Conservation (phyloP, 2,329 filamentous ascomycete genomes). For the Diaporthe citrichinensis region DNA sequence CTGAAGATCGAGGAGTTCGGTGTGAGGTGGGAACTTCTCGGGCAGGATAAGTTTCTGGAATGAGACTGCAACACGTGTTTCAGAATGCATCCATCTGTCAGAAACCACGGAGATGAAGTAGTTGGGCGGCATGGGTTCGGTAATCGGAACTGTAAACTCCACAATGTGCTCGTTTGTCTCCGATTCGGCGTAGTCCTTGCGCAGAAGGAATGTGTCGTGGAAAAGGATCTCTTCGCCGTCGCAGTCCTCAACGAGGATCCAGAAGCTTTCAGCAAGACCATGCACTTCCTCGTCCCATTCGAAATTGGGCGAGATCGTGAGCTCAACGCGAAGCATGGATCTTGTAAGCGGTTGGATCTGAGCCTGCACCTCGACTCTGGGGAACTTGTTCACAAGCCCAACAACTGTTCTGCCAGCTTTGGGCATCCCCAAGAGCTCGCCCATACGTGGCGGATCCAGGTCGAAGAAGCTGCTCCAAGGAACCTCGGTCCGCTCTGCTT, state of each 20-base stretch:
- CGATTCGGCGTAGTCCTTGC: conserved; percentile 86
- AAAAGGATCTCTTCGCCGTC: conserved; percentile 97
- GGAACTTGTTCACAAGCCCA: conserved; percentile 90
- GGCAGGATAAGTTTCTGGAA: conserved; percentile 96
- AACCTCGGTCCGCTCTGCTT: conserved; percentile 95
- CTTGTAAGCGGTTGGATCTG: conserved; percentile 95
- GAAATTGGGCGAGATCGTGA: conserved; percentile 94
- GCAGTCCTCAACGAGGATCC: conserved; percentile 97
- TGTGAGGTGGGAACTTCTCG: conserved; percentile 95
- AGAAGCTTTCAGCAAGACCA: conserved; percentile 91
- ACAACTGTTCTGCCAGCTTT: conserved; percentile 90
- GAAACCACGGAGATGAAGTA: conserved; percentile 97
- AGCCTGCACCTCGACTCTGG: conserved; percentile 90
- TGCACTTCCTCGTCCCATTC: conserved; percentile 94
- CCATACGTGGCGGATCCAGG: conserved; percentile 95
- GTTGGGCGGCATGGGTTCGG: conserved; percentile 97
- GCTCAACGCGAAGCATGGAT: conserved; percentile 90
- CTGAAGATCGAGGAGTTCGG: conserved; percentile 91
- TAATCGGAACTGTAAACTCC: conserved; percentile 96
- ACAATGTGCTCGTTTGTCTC: conserved; percentile 95
- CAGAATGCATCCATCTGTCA: conserved; percentile 98
- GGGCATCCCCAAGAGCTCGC: conserved; percentile 90
- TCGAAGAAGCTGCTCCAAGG: conserved; percentile 96
- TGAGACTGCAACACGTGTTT: conserved; percentile 92
- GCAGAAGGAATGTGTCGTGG: conserved; percentile 93